Evolutionary conservation across 2,329 filamentous ascomycete genomes (phyloP).

Genomic region (Fusarium paranaense): DNA sequence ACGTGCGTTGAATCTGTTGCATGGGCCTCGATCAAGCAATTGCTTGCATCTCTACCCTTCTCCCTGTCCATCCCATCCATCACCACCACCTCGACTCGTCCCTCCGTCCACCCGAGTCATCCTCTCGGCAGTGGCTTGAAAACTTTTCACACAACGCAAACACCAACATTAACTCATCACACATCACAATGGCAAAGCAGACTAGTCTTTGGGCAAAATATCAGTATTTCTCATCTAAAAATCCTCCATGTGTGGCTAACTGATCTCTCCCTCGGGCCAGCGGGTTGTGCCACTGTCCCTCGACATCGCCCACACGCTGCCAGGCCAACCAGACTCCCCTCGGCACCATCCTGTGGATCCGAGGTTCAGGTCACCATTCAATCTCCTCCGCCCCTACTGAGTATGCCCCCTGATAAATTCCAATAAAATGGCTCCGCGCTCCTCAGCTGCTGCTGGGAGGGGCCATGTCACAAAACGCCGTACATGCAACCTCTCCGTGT

Average conservation of each 20-base stretch:
- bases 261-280: conserved; percentile 23
- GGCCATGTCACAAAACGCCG: conserved; percentile 45
- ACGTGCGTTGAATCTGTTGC: conserved; percentile 18
- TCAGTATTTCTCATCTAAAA: conserved; percentile 19
- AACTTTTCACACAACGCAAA: neutral
- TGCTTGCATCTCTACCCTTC: neutral
- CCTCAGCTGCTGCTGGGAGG: conserved; percentile 7
- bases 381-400: neutral
- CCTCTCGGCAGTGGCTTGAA: neutral
- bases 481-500: conserved; percentile 42
- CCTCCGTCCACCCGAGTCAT: neutral
- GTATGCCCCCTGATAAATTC: conserved; percentile 13
- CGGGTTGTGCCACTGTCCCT: conserved; percentile 32
- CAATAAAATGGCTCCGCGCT: conserved; percentile 24
- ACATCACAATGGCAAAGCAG: neutral
- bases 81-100: neutral
- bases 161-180: neutral
- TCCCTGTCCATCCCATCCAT: neutral
- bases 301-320: neutral
- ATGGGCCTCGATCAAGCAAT: neutral
- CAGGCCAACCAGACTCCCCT: neutral
- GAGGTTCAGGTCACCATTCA: neutral
- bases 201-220: neutral
- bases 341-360: conserved; percentile 13
- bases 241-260: conserved; percentile 1